These are phyloP conservation scores for Colletotrichum orbiculare DNA, from an alignment of 2,329 filamentous ascomycete species.

Conservation along the genomic window DNA sequence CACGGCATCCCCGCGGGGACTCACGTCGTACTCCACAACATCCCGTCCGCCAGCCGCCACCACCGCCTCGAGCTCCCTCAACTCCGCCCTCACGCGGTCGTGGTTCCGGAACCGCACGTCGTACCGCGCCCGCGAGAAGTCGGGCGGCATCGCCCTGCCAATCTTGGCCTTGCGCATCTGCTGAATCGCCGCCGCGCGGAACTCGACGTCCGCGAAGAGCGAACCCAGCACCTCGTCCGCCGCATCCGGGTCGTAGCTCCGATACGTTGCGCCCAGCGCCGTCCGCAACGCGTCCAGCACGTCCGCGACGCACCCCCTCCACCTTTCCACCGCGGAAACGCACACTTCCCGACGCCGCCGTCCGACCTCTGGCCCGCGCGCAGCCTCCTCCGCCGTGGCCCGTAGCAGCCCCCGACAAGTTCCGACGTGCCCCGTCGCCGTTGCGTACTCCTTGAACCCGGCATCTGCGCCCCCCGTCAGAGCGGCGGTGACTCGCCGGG, in stretches of 20 bases:
- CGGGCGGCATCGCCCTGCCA: constrained; percentile 54
- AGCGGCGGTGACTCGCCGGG: constrained; percentile 49
- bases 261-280: constrained; percentile 58
- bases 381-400: background rate
- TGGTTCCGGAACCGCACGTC: constrained; percentile 61
- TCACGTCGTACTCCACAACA: constrained; percentile 57
- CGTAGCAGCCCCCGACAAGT: constrained; percentile 10
- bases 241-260: constrained; percentile 55
- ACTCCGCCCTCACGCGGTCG: constrained; percentile 55
- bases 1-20: constrained; percentile 59
- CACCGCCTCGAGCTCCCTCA: constrained; percentile 52
- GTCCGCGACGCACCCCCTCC: constrained; percentile 55
- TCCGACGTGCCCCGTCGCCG: constrained; percentile 43
- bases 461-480: constrained; percentile 53
- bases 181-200: constrained; percentile 55
- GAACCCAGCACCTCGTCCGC: constrained; percentile 55
- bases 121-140: constrained; percentile 55
- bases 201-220: constrained; percentile 54
- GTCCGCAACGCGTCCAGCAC: constrained; percentile 54
- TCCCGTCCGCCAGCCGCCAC: constrained; percentile 52
- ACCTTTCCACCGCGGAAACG: constrained; percentile 59
- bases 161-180: constrained; percentile 60
- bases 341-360: constrained; percentile 31
- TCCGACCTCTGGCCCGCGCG: background rate
- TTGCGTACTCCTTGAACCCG: constrained; percentile 57